Percentiles rank a stretch among this genome's conserved stretches.
Conservation (phyloP, 2,329 filamentous ascomycete species). For the Daldinia sp. region DNA sequence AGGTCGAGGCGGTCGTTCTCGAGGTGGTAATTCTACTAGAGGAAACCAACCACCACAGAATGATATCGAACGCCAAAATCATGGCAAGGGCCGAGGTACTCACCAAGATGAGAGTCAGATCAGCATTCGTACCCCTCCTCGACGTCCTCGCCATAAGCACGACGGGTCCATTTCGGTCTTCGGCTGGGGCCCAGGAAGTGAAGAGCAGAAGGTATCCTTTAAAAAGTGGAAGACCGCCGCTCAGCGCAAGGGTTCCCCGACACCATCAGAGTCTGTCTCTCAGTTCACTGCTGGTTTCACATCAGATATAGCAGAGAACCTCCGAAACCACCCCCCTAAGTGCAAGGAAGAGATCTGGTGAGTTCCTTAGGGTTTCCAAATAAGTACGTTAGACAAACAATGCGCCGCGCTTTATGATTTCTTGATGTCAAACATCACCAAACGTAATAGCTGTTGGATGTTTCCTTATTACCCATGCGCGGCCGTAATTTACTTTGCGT, state of each 20-base stretch:
- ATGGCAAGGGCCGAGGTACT: not conserved
- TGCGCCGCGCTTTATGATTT: not conserved
- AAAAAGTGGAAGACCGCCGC: not conserved
- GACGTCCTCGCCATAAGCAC: not conserved
- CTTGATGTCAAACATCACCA: not conserved
- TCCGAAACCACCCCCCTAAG: constrained; percentile 4
- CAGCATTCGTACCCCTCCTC: constrained; percentile 6
- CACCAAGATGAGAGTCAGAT: not conserved
- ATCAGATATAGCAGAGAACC: not conserved
- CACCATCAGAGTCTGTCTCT: constrained; percentile 9
- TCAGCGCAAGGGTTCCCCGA: not conserved
- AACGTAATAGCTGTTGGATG: not conserved
- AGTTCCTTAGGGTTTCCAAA: not conserved
- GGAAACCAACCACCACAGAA: not conserved
- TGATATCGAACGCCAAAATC: not conserved
- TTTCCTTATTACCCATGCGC: not conserved
- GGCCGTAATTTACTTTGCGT: not conserved
- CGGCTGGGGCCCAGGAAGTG: not conserved
- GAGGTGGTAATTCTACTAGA: not conserved
- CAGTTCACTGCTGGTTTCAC: not conserved
- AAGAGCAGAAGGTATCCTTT: not conserved
- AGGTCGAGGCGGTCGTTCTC: not conserved
- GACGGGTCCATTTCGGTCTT: not conserved
- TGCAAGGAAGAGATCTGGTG: not conserved
- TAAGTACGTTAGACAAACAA: too few relatives aligned